These are phyloP conservation scores for Astrothelium macrocarpum DNA, from an alignment of 495 filamentous ascomycete species.

Conservation along the genomic window DNA sequence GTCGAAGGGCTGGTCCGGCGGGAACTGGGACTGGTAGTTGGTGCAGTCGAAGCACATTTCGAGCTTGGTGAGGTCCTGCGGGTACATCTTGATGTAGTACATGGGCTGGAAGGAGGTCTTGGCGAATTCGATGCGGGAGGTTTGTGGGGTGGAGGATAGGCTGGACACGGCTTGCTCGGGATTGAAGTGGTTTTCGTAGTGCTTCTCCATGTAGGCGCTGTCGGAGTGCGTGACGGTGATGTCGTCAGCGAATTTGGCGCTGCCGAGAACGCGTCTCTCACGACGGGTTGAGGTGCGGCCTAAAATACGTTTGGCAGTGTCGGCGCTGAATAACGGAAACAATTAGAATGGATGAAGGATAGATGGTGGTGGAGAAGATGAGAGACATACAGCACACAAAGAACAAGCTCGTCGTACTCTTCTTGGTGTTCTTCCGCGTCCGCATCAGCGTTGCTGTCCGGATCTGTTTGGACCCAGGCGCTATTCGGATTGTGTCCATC, in stretches of 20 bases:
- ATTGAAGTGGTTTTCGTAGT: constrained; percentile 65
- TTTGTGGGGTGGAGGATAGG: constrained; percentile 42
- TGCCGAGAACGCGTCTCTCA: constrained; percentile 59
- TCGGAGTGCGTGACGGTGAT: constrained; percentile 78
- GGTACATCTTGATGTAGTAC: constrained; percentile 71
- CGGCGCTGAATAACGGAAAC: constrained; percentile 39
- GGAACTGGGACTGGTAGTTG: constrained; percentile 78
- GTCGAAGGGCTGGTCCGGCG: constrained; percentile 41
- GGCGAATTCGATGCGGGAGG: constrained; percentile 43
- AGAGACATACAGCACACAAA: constrained; percentile 49
- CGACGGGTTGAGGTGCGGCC: constrained; percentile 50
- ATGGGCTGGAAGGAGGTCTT: constrained; percentile 57
- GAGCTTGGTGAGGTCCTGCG: constrained; percentile 53
- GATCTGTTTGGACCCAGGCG: constrained; percentile 29
- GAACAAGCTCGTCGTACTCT: constrained; percentile 61
- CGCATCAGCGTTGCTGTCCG: constrained; percentile 30
- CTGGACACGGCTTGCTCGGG: constrained; percentile 31
- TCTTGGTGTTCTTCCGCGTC: constrained; percentile 33
- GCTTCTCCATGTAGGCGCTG: constrained; percentile 58
- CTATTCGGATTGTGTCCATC: constrained; percentile 32
- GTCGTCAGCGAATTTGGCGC: constrained; percentile 72
- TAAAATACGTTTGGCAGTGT: constrained; percentile 60
- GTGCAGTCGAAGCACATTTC: constrained; percentile 85
- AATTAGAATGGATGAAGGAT: not conserved
- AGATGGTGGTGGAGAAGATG: not conserved